phyloP scores from a whole-genome alignment of 306 rosid species.

The Macrotyloma uniflorum region DNA sequence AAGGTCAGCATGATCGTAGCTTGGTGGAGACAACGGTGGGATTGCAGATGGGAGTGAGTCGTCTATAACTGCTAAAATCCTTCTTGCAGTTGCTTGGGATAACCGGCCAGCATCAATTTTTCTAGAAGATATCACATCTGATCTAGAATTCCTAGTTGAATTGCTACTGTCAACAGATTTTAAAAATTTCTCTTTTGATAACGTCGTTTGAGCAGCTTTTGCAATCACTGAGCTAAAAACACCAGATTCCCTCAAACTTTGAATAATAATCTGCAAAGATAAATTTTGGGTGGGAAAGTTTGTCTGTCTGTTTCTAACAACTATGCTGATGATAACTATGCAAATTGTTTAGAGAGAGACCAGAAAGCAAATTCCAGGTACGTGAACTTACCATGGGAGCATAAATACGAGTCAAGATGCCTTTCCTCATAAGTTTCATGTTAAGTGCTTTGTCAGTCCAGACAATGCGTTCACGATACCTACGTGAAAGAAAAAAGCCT shows the following conservation, averaged over 20 bases:
- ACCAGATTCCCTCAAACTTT: constrained; percentile 83
- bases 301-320: constrained; percentile 4
- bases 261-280: constrained; percentile 69
- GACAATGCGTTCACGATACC: constrained; percentile 90
- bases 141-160: constrained; percentile 55
- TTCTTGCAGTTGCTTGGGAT: constrained; percentile 68
- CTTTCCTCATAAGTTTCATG: constrained; percentile 78
- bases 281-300: background rate
- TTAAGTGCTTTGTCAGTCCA: constrained; percentile 76
- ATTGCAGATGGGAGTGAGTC: constrained; percentile 57
- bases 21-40: constrained; percentile 87
- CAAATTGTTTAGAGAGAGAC: constrained; percentile 29
- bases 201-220: constrained; percentile 61
- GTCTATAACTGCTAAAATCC: constrained; percentile 60
- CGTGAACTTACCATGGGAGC: constrained; percentile 74
- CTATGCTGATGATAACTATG: background rate
- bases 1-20: constrained; percentile 42
- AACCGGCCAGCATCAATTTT: constrained; percentile 57
- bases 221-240: constrained; percentile 63
- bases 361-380: constrained; percentile 10
- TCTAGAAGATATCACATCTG: constrained; percentile 59
- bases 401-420: constrained; percentile 83
- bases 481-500: constrained; percentile 40
- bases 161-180: constrained; percentile 75
- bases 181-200: constrained; percentile 68